A percentile compares a stretch with the other conserved stretches of the same genome.
phyloP scores from a whole-genome alignment of 179 eudicot genomes.

The Spinacia oleracea region DNA sequence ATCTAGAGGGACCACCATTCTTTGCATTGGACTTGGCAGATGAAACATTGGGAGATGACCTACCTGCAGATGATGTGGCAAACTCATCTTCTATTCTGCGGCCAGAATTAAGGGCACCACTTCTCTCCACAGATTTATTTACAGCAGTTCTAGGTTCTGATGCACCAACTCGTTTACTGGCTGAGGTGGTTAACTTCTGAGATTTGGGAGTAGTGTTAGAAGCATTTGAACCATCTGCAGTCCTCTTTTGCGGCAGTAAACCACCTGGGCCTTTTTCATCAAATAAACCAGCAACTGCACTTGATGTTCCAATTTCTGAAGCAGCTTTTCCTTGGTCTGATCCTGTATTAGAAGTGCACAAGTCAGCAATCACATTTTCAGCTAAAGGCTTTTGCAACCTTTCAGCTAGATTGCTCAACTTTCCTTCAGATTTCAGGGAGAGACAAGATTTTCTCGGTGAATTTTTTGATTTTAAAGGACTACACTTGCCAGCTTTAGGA shows the following conservation, averaged over 20 bases:
- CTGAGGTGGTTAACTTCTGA: constrained; percentile 34
- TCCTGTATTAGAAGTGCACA: constrained; percentile 27
- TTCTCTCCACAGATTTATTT: constrained; percentile 21
- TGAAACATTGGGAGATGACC: constrained; percentile 23
- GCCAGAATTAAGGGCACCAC: constrained; percentile 13
- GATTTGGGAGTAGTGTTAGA: constrained; percentile 43
- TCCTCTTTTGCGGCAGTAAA: constrained; percentile 44
- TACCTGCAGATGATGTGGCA: constrained; percentile 22
- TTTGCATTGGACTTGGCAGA: constrained; percentile 21
- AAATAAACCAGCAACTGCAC: constrained; percentile 7
- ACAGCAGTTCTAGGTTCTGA: constrained; percentile 27
- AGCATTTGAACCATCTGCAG: constrained; percentile 33
- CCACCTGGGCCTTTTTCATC: constrained; percentile 30
- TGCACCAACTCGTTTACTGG: constrained; percentile 32
- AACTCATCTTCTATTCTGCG: constrained; percentile 19
- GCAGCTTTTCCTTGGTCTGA: constrained; percentile 24
- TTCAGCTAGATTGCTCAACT: constrained; percentile 24
- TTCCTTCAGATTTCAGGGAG: constrained; percentile 26
- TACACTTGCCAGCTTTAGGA: constrained; percentile 15
- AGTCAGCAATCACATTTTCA: constrained; percentile 30
- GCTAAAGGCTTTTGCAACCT: constrained; percentile 18
- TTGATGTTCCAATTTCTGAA: constrained; percentile 31
- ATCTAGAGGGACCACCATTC: constrained; percentile 26
- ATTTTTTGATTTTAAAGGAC: constrained; percentile 33
- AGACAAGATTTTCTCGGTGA: constrained; percentile 35